Evolutionary conservation across 2,329 filamentous ascomycete genomes (phyloP).

Genomic region (Arthrobotrys entomopaga): DNA sequence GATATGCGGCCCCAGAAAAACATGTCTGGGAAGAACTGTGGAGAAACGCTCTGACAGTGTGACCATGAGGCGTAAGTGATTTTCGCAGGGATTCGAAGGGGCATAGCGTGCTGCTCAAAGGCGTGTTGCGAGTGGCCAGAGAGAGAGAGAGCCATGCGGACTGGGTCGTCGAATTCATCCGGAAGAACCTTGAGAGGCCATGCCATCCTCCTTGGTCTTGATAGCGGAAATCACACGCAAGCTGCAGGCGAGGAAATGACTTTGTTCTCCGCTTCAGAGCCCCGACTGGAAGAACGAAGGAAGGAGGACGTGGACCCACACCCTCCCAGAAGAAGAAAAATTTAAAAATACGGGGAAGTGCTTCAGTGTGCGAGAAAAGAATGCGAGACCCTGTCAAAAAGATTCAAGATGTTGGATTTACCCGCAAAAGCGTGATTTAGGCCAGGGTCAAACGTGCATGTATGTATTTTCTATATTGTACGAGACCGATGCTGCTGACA

Average conservation of each 20-base stretch:
- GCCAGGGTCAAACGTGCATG: constrained; percentile 28
- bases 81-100: constrained; percentile 52
- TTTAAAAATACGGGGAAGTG: constrained; percentile 54
- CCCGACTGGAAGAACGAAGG: constrained; percentile 34
- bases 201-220: constrained; percentile 25
- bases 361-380: constrained; percentile 23
- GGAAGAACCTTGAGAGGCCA: constrained; percentile 46
- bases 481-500: constrained; percentile 38
- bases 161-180: constrained; percentile 51
- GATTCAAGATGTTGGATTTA: constrained; percentile 49
- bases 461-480: constrained; percentile 15
- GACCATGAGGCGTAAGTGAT: constrained; percentile 54
- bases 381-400: constrained; percentile 33
- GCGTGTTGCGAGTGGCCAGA: constrained; percentile 48
- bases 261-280: constrained; percentile 50
- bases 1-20: constrained; percentile 55
- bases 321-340: constrained; percentile 42
- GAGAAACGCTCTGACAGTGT: constrained; percentile 55
- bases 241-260: constrained; percentile 33
- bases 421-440: constrained; percentile 52
- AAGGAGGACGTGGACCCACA: constrained; percentile 20
- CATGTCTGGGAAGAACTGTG: constrained; percentile 42
- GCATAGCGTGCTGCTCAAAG: constrained; percentile 34
- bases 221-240: constrained; percentile 45
- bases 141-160: constrained; percentile 21